These are phyloP conservation scores for Sapria himalayana DNA, from an alignment of 345 rosid species.

Conservation along the genomic window DNA sequence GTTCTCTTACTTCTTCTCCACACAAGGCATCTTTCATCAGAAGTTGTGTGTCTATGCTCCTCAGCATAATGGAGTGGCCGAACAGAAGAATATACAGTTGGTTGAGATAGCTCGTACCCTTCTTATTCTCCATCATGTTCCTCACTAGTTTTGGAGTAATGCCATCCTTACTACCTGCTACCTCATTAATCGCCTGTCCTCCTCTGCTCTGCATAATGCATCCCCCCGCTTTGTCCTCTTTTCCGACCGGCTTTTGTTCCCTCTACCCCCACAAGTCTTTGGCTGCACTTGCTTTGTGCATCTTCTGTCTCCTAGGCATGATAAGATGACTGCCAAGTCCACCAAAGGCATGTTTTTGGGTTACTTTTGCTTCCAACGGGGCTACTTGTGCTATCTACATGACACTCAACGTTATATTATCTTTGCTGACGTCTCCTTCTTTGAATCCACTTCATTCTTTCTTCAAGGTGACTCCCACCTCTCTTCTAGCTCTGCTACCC, in stretches of 20 bases:
- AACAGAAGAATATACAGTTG: background rate
- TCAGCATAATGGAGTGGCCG: background rate
- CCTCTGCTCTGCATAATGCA: background rate
- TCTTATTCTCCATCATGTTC: background rate
- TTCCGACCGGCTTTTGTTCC: background rate
- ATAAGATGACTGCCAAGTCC: background rate
- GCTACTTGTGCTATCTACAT: no score
- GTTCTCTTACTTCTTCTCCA: background rate
- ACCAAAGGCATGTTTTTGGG: background rate
- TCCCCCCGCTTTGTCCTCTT: background rate
- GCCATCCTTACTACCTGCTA: background rate
- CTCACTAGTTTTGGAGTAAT: background rate
- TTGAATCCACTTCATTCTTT: no score
- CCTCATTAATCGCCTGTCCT: background rate
- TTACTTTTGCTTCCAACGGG: no score
- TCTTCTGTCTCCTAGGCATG: background rate
- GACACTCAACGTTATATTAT: no score
- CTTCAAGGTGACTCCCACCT: no score
- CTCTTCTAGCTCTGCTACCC: no score
- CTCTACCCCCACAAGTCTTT: background rate
- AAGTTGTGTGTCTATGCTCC: background rate
- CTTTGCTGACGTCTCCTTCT: no score
- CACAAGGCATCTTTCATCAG: background rate
- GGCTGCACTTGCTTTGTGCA: background rate
- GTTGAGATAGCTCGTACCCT: background rate